These are phyloP conservation scores for Sapria himalayana DNA, from an alignment of 345 rosid species.

Conservation along the genomic window DNA sequence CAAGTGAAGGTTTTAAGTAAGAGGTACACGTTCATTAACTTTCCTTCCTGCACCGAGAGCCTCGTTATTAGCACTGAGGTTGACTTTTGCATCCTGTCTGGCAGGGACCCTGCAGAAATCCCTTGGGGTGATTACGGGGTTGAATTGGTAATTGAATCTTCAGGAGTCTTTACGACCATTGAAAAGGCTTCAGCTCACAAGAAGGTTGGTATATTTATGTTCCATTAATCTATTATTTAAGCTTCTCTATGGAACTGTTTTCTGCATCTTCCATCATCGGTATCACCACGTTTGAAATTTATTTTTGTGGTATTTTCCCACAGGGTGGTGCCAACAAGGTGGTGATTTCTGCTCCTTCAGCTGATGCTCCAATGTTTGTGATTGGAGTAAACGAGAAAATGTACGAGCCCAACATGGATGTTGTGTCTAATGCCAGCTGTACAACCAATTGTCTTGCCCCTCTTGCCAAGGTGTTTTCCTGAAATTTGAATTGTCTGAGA, in stretches of 20 bases:
- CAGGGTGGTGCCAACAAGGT: conserved; percentile 98
- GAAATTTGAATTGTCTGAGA: background rate
- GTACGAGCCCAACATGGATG: conserved; percentile 70
- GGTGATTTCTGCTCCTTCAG: conserved; percentile 93
- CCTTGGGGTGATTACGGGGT: conserved; percentile 95
- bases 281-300: conserved; percentile 1
- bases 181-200: conserved; percentile 72
- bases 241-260: too few species aligned
- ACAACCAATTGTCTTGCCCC: conserved; percentile 99
- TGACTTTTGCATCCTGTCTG: background rate
- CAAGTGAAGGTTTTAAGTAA: conserved; percentile 45
- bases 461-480: conserved; percentile 68
- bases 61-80: too few species aligned
- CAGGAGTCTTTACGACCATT: conserved; percentile 79
- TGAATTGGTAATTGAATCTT: conserved; percentile 82
- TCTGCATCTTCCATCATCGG: too few species aligned
- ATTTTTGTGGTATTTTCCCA: conserved; percentile 6
- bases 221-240: too few species aligned
- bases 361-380: conserved; percentile 99
- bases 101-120: conserved; percentile 84
- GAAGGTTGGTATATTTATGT: conserved; percentile 40
- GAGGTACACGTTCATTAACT: conserved; percentile 24
- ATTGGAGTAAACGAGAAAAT: conserved; percentile 85
- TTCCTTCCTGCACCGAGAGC: too few species aligned
- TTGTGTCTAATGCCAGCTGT: conserved; percentile 98